Base-by-base conservation (phyloP, 805 yeast genomes). In the Yarrowia osloensis region DNA sequence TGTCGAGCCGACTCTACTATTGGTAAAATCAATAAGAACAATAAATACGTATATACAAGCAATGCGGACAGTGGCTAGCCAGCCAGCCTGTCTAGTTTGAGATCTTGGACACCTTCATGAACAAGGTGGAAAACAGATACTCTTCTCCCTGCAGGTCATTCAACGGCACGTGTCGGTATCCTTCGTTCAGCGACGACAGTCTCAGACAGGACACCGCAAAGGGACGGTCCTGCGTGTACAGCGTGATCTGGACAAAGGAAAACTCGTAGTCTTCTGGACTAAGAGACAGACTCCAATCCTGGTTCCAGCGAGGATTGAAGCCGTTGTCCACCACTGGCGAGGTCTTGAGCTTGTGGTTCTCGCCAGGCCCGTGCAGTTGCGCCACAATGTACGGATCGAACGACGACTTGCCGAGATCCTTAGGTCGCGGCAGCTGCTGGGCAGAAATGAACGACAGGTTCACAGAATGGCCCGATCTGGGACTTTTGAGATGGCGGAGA, bases 291-390 rank as follows among this genome's bases (percentile, higher is more conserved):
- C 54, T 61, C 66, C 87, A 82, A 4, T 73, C 75, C 61, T 83
- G 81, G 69, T 88, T 85, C 98, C 98, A 94, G 7, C 82, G 77
- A 0, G 98, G 98, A 73, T 90, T 91, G 77, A 90, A 91, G 0
- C 98, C 98, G 76, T 93, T 92, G 61, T 85, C 71, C 6, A 26
- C 49, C 17, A 70, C 68, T 1, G 68, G 57, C 11, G 22, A 35
- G 9, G 74, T 72, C 37, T 61, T 59, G 15, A 63, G 17, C 40
- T 63, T 63, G 28, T 49, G 39, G 28, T 49, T 47, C 13, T 35
- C 47, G 11, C 49, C 50, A 9, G 57, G 63, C 4, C 91, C 90
- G 44, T 84, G 77, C 0, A 89, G 72, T 66, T 89, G 94, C 39
- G 89, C 76, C 7, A 81, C 80, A 5, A 90, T 84, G 71, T 78